A percentile compares a stretch with the other conserved stretches of the same genome.
phyloP scores from a whole-genome alignment of 371 early-diverging fungal species.

The Mortierella sp. region DNA sequence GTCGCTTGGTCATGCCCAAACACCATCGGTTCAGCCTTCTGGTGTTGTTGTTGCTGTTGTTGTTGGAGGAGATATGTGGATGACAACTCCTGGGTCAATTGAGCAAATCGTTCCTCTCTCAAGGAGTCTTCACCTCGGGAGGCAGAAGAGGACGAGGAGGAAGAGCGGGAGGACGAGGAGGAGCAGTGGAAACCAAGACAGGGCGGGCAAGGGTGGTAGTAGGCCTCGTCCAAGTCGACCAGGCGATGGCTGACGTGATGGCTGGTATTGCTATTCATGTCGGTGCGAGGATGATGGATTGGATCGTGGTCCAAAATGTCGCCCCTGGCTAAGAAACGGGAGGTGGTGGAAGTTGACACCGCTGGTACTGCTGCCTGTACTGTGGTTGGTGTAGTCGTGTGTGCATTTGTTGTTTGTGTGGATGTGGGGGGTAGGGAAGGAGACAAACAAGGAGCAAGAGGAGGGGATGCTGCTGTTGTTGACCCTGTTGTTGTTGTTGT shows the following conservation, averaged over 20 bases:
- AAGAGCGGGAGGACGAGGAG: constrained; percentile 6
- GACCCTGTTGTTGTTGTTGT: background rate
- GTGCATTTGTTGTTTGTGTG: background rate
- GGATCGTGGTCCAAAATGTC: background rate
- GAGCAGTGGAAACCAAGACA: constrained; percentile 22
- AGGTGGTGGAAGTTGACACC: background rate
- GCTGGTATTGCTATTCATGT: background rate
- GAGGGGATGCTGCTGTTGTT: background rate
- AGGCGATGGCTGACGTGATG: constrained; percentile 12
- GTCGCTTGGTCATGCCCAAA: background rate
- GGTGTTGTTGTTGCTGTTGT: constrained; percentile 3
- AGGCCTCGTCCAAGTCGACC: constrained; percentile 15
- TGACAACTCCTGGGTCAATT: constrained; percentile 21
- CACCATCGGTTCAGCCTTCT: background rate
- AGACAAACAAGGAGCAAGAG: background rate
- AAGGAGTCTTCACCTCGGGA: constrained; percentile 16
- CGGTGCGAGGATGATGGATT: background rate
- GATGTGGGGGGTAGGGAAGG: background rate
- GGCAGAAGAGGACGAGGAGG: background rate
- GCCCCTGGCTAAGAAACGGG: background rate
- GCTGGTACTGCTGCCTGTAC: background rate
- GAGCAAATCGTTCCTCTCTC: constrained; percentile 23
- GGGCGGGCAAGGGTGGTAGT: constrained; percentile 21
- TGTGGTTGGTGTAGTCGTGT: background rate
- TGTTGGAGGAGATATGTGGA: background rate